Base-by-base conservation (phyloP, 1,139 yeast genomes). In the Hansenula sp. region DNA sequence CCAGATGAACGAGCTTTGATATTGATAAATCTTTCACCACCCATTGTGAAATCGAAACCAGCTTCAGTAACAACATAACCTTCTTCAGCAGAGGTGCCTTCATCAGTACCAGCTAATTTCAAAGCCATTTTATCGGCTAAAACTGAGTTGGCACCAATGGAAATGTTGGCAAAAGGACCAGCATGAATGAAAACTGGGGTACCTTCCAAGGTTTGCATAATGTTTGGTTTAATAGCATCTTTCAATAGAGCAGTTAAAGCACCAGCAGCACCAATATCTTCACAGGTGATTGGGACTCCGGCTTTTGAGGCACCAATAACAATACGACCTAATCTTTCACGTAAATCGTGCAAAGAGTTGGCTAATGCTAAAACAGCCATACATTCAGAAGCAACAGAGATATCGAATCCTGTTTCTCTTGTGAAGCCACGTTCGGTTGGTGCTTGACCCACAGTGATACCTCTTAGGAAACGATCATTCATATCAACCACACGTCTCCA, bases 1-100 rank as follows among this genome's bases (percentile, higher is more conserved):
- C 97, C 98, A 9, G 96, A 84, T 28, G 95, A 79, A 65, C 99
- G 82, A 71, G 97, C 90, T 72, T 93, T 93, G 71, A 93, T 93
- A 74, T 93, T 91, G 68, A 91, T 79, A 72, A 93, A 93, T 66
- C 98, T 79, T 72, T 93, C 99, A 63, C 98, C 98, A 63, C 99
- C 99, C 97, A 93, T 93, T 44, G 98, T 93, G 76, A 93, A 91
- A 68, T 93, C 99, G 72, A 93, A 93, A 49, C 98, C 99, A 32
- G 98, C 98, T 68, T 91, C 98, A 41, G 98, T 91, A 46, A 91
- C 91, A 48, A 91, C 98, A 62, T 83, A 91, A 55, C 98, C 98
- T 55, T 84, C 80, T 63, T 84, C 81, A 56, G 77, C 76, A 49
- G 65, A 63, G 54, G 68, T 60, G 65, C 62, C 57, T 57, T 75